These are phyloP conservation scores for Pythium brassicae DNA, from an alignment of 352 stramenopile species.

Conservation along the genomic window DNA sequence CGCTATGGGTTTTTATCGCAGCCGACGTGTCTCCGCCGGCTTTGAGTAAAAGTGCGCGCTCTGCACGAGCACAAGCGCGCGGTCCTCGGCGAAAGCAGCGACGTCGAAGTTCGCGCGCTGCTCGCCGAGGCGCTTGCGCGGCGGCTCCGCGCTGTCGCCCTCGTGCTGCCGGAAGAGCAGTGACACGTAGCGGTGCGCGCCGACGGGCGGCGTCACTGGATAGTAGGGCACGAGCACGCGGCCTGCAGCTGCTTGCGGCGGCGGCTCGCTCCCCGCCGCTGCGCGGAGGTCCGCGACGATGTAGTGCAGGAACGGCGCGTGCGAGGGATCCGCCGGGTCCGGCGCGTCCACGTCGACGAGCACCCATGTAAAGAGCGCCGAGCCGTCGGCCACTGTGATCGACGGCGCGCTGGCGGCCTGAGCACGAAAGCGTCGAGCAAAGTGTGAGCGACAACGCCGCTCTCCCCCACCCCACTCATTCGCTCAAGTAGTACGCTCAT, in stretches of 20 bases:
- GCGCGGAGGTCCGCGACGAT: slow-evolving; percentile 35
- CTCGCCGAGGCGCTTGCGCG: slow-evolving; percentile 18
- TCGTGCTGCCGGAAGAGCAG: slow-evolving; percentile 38
- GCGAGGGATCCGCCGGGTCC: slow-evolving; percentile 36
- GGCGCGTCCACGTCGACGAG: slow-evolving; percentile 73
- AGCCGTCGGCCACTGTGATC: slow-evolving; percentile 21
- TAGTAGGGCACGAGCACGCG: slow-evolving; percentile 47
- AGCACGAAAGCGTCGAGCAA: neutral
- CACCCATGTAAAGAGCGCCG: slow-evolving; percentile 47
- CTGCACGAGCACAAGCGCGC: slow-evolving; percentile 28
- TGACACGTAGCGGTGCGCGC: slow-evolving; percentile 55
- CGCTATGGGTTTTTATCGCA: neutral
- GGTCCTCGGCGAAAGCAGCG: slow-evolving; percentile 22
- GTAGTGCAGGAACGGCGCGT: slow-evolving; percentile 71
- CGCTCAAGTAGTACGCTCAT: neutral
- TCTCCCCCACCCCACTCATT: no score
- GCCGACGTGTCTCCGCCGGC: slow-evolving; percentile 4
- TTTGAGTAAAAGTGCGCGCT: slow-evolving; percentile 44
- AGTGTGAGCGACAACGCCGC: no score
- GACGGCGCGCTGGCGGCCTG: slow-evolving; percentile 19
- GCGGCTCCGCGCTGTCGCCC: slow-evolving; percentile 1
- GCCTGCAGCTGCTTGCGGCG: slow-evolving; percentile 8
- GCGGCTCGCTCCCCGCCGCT: neutral
- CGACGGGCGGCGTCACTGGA: slow-evolving; percentile 43
- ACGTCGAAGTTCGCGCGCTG: slow-evolving; percentile 52